Conservation (phyloP, 2,329 filamentous ascomycete genomes). For the Calycina herbarum region DNA sequence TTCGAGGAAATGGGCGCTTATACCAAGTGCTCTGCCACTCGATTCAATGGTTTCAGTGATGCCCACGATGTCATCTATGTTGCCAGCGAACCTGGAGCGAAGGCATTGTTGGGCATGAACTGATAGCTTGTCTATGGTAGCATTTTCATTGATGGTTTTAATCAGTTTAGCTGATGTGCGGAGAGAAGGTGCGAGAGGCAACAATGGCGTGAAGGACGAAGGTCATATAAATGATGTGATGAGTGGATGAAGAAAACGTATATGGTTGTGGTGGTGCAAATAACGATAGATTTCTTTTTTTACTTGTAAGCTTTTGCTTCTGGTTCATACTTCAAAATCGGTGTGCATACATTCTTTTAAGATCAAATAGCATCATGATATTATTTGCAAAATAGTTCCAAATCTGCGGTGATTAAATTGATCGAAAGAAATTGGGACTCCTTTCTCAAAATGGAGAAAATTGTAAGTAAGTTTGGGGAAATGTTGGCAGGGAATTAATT, state of each 20-base stretch:
- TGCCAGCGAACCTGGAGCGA: conserved; percentile 86
- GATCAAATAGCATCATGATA: neutral
- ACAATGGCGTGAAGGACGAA: neutral
- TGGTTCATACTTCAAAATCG: neutral
- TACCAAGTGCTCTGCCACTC: conserved; percentile 95
- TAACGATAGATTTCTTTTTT: neutral
- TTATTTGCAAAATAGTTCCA: neutral
- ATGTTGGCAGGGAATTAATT: too few relatives aligned
- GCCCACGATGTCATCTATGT: conserved; percentile 92
- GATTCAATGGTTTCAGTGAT: conserved; percentile 96
- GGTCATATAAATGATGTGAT: neutral
- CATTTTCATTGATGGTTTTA: neutral
- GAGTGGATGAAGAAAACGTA: neutral
- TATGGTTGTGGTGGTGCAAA: neutral
- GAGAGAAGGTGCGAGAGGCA: neutral
- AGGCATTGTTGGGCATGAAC: conserved; percentile 58
- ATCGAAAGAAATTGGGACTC: neutral
- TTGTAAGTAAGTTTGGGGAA: neutral
- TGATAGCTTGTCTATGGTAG: neutral
- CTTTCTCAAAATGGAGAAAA: too few relatives aligned
- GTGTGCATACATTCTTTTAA: conserved; percentile 1
- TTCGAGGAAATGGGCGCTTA: conserved; percentile 99
- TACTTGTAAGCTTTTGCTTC: neutral
- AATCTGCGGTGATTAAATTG: neutral
- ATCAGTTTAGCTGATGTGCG: neutral